Conservation (phyloP, 1,139 yeast species). For the Yamadazyma atlantica region DNA sequence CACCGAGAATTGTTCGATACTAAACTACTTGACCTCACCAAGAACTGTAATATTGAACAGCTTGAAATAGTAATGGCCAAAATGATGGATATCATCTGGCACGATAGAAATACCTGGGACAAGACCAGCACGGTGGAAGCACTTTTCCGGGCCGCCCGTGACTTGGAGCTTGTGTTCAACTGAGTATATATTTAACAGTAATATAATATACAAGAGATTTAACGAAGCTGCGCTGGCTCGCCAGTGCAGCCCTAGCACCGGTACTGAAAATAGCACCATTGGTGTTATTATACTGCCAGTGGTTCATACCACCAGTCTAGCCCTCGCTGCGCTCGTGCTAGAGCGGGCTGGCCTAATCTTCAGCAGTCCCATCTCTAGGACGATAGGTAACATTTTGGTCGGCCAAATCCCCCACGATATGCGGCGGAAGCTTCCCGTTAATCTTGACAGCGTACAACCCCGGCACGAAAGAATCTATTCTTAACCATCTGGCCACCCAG, state of each 20-base stretch:
- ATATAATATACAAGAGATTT: slow-evolving; percentile 1
- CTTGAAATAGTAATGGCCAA: slow-evolving; percentile 74
- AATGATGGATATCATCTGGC: slow-evolving; percentile 76
- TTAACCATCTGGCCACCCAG: slow-evolving; percentile 97
- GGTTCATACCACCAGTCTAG: too few species aligned
- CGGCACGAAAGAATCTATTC: slow-evolving; percentile 85
- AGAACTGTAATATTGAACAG: slow-evolving; percentile 59
- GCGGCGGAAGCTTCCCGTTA: slow-evolving; percentile 88
- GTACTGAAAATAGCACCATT: too few species aligned
- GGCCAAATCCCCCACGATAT: slow-evolving; percentile 70
- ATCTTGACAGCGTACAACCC: slow-evolving; percentile 95
- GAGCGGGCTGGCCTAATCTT: too few species aligned
- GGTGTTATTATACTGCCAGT: too few species aligned
- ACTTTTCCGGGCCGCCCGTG: slow-evolving; percentile 22
- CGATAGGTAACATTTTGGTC: slow-evolving; percentile 78
- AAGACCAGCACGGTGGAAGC: slow-evolving; percentile 43
- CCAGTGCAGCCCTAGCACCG: too few species aligned
- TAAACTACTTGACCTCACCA: slow-evolving; percentile 38
- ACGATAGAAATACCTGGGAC: slow-evolving; percentile 64
- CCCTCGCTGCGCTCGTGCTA: too few species aligned
- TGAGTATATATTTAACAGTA: background rate
- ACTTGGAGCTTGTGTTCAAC: slow-evolving; percentile 10
- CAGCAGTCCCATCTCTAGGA: slow-evolving; percentile 95
- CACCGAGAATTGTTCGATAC: slow-evolving; percentile 19
- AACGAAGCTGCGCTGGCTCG: slow-evolving; percentile 3